Evolutionary conservation across 495 filamentous ascomycete genomes (phyloP).

Genomic region (Schizothecium vesticola): DNA sequence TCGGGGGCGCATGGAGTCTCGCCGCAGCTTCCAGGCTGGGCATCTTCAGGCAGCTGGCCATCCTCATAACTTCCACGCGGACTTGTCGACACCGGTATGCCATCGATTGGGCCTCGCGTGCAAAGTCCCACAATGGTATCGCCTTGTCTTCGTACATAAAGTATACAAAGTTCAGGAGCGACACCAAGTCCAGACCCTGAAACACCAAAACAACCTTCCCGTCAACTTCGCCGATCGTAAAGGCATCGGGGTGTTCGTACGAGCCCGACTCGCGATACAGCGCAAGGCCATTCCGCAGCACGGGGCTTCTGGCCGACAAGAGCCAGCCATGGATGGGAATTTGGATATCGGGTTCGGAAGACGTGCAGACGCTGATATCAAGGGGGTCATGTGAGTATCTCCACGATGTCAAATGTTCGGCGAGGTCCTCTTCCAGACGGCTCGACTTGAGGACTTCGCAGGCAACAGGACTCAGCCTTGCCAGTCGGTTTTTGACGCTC

Average conservation of each 20-base stretch:
- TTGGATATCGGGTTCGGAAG: constrained; percentile 53
- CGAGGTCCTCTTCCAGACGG: constrained; percentile 54
- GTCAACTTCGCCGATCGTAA: constrained; percentile 52
- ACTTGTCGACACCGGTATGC: constrained; percentile 69
- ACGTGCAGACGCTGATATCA: constrained; percentile 48
- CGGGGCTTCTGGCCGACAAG: constrained; percentile 63
- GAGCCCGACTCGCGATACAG: constrained; percentile 40
- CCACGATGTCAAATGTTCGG: constrained; percentile 36
- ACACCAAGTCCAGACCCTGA: constrained; percentile 63
- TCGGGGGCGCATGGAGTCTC: constrained; percentile 62
- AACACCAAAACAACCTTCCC: constrained; percentile 53
- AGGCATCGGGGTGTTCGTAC: constrained; percentile 44
- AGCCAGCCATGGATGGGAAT: constrained; percentile 85
- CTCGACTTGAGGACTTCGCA: constrained; percentile 48
- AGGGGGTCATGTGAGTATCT: constrained; percentile 31
- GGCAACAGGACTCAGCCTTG: constrained; percentile 32
- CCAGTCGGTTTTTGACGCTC: constrained; percentile 26
- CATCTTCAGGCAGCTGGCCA: constrained; percentile 63
- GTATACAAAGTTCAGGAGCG: constrained; percentile 69
- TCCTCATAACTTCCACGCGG: constrained; percentile 75
- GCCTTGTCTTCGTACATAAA: constrained; percentile 78
- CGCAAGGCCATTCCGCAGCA: constrained; percentile 58
- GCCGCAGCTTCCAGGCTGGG: constrained; percentile 65
- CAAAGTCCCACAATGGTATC: constrained; percentile 79
- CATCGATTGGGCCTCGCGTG: constrained; percentile 54